phyloP scores from a whole-genome alignment of 2,329 filamentous ascomycete genomes.

The Penicillium palitans region DNA sequence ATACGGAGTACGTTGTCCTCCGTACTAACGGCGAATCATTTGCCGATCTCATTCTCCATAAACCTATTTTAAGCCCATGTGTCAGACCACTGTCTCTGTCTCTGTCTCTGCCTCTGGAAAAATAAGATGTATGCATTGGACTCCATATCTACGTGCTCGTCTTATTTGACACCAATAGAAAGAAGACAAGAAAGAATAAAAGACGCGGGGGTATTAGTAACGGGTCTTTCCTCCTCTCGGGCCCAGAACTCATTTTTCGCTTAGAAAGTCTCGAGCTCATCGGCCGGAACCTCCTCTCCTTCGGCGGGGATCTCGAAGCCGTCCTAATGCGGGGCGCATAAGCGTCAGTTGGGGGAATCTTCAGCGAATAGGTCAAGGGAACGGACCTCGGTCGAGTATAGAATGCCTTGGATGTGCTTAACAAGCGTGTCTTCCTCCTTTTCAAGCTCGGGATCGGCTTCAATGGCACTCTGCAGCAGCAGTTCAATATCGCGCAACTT shows the following conservation, averaged over 20 bases:
- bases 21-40: conserved; percentile 3
- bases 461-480: conserved; percentile 86
- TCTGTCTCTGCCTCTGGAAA: neutral
- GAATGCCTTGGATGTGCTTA: conserved; percentile 93
- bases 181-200: conserved; percentile 7
- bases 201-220: conserved; percentile 26
- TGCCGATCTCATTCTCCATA: conserved; percentile 8
- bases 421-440: conserved; percentile 89
- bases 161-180: conserved; percentile 4
- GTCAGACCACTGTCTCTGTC: neutral
- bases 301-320: conserved; percentile 77
- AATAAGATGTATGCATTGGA: conserved; percentile 4
- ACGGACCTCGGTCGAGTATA: conserved; percentile 87
- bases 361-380: neutral
- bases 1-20: neutral
- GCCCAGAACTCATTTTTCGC: conserved; percentile 5
- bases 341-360: neutral
- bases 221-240: conserved; percentile 14
- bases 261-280: conserved; percentile 46
- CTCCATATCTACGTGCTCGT: conserved; percentile 10
- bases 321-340: conserved; percentile 24
- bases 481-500: conserved; percentile 97
- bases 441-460: conserved; percentile 88
- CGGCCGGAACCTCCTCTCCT: conserved; percentile 59
- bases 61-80: conserved; percentile 8